Evolutionary conservation across 2,329 filamentous ascomycete species (phyloP).

Genomic region (Sordariomycetes sp.): DNA sequence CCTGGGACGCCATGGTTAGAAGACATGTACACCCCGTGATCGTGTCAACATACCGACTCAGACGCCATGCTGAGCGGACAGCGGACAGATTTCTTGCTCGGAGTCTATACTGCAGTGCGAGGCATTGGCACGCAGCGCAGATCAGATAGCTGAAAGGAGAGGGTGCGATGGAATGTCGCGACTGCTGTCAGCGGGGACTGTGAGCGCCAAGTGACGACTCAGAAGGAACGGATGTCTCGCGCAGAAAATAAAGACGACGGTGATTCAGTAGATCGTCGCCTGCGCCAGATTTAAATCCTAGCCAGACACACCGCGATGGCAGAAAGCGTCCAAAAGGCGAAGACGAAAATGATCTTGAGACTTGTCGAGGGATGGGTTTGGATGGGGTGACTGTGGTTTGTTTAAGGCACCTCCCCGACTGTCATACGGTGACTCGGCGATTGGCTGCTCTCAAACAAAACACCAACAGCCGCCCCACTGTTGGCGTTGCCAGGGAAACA

Average conservation of each 20-base stretch:
- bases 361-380: no score
- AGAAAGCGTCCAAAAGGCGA: no score
- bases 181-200: no score
- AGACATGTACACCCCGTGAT: no score
- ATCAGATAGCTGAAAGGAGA: not conserved
- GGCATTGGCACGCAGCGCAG: constrained; percentile 1
- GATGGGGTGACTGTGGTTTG: no score
- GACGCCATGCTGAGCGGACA: constrained; percentile 5
- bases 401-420: no score
- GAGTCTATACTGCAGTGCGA: not conserved
- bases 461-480: not conserved
- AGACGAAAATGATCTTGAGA: no score
- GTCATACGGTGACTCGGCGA: no score
- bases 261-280: no score
- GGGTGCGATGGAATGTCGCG: not conserved
- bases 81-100: not conserved
- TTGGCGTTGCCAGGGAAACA: constrained; percentile 2
- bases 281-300: no score
- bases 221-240: not conserved
- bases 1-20: constrained; percentile 31
- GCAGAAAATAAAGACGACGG: no score
- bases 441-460: constrained; percentile 3
- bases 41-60: constrained; percentile 6
- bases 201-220: not conserved
- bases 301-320: no score